These are phyloP conservation scores for Fusarium sp. DNA, from an alignment of 2,329 filamentous ascomycete species.

Conservation along the genomic window DNA sequence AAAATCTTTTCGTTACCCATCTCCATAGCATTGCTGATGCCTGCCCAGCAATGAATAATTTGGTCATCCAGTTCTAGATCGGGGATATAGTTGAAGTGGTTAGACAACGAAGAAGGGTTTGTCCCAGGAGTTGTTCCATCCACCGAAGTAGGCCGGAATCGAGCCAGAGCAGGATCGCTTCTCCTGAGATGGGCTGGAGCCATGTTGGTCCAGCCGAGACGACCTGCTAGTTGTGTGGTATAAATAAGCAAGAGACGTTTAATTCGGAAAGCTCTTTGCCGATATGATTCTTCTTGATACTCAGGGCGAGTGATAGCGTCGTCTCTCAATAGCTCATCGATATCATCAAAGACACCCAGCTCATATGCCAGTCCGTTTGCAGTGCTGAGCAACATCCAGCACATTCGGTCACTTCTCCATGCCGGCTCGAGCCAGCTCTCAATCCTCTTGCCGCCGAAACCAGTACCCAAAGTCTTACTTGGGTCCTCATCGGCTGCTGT, in stretches of 20 bases:
- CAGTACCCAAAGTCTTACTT: constrained; percentile 52
- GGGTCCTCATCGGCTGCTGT: constrained; percentile 51
- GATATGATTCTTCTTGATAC: constrained; percentile 79
- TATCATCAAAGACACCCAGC: constrained; percentile 92
- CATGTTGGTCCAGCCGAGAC: constrained; percentile 93
- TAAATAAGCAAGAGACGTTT: constrained; percentile 90
- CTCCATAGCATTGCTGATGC: constrained; percentile 92
- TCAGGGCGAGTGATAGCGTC: constrained; percentile 68
- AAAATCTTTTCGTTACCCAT: constrained; percentile 90
- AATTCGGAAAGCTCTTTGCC: constrained; percentile 81
- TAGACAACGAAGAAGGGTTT: constrained; percentile 63
- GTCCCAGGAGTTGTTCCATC: constrained; percentile 70
- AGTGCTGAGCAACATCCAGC: constrained; percentile 95
- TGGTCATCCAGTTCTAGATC: constrained; percentile 74
- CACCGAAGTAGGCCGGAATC: constrained; percentile 58
- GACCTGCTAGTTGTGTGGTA: constrained; percentile 90
- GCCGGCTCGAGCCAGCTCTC: constrained; percentile 97
- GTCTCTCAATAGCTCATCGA: constrained; percentile 73
- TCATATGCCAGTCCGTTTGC: constrained; percentile 92
- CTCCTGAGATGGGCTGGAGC: constrained; percentile 74
- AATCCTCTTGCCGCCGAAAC: constrained; percentile 84
- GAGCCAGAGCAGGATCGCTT: constrained; percentile 64
- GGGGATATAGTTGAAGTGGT: constrained; percentile 71
- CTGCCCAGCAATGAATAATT: constrained; percentile 89
- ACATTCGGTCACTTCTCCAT: constrained; percentile 95